Conservation (phyloP, 2,329 filamentous ascomycete genomes). For the Neofusicoccum umdonicola region DNA sequence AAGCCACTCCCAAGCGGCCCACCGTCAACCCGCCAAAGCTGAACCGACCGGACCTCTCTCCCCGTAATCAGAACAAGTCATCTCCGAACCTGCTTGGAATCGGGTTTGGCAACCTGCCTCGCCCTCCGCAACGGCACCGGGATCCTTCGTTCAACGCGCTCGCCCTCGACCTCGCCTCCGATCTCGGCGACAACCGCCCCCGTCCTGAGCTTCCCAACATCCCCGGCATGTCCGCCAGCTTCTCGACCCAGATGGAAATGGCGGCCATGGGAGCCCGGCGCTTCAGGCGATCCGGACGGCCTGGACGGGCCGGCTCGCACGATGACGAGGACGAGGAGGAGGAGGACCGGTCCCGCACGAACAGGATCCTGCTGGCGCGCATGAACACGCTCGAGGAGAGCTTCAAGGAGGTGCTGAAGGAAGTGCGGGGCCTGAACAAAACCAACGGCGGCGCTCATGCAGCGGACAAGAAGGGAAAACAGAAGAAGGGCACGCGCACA, state of each 20-base stretch:
- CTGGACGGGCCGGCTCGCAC: background rate
- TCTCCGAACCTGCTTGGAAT: conserved; percentile 55
- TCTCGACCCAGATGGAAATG: conserved; percentile 64
- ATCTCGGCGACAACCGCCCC: conserved; percentile 62
- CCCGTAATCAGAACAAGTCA: conserved; percentile 27
- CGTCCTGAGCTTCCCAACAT: conserved; percentile 52
- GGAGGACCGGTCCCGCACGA: conserved; percentile 44
- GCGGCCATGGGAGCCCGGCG: conserved; percentile 25
- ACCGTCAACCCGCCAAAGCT: conserved; percentile 23
- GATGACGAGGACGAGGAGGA: conserved; percentile 22
- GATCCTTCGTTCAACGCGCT: conserved; percentile 63
- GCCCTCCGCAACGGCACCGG: conserved; percentile 46
- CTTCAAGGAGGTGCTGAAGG: conserved; percentile 80
- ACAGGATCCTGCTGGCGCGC: conserved; percentile 76
- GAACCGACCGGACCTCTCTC: conserved; percentile 33
- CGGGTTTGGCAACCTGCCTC: conserved; percentile 56
- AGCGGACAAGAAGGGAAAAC: background rate
- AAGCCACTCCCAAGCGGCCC: conserved; percentile 1
- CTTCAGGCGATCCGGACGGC: background rate
- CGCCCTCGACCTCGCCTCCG: conserved; percentile 68
- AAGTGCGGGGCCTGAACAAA: conserved; percentile 63
- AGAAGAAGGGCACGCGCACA: conserved; percentile 4
- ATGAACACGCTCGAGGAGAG: conserved; percentile 94
- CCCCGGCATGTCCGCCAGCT: conserved; percentile 64
- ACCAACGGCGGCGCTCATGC: conserved; percentile 21